Percentiles rank a stretch among this genome's conserved stretches.
phyloP scores from a whole-genome alignment of 2,329 filamentous ascomycete genomes.

The Albophoma yamanashiensis region DNA sequence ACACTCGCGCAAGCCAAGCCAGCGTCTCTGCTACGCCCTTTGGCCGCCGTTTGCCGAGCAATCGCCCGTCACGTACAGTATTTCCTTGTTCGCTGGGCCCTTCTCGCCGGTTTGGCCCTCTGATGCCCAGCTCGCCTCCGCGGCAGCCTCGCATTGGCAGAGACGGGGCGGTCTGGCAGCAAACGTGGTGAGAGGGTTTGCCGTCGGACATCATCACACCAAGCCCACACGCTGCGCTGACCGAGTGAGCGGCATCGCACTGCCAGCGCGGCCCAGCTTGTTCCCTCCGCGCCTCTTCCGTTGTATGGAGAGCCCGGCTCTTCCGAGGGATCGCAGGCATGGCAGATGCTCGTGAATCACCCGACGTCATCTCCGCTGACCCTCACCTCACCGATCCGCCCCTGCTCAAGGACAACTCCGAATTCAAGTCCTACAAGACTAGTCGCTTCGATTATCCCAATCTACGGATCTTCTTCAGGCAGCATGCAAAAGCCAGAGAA shows the following conservation, averaged over 20 bases:
- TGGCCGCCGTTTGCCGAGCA: neutral
- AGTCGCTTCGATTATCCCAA: conserved; percentile 58
- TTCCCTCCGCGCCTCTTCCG: neutral
- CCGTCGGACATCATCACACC: neutral
- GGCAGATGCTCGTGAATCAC: neutral
- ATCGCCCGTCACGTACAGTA: too few species aligned
- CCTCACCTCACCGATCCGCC: conserved; percentile 57
- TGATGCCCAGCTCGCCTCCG: neutral
- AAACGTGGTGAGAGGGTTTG: neutral
- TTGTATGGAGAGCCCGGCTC: neutral
- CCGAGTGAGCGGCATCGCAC: neutral
- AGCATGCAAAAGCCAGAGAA: conserved; percentile 73
- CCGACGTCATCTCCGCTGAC: conserved; percentile 11
- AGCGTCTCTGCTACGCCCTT: neutral
- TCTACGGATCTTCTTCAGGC: conserved; percentile 73
- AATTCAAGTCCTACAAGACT: conserved; percentile 62
- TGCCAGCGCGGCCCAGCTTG: neutral
- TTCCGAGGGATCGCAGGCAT: neutral
- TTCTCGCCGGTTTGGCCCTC: neutral
- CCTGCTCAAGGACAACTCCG: conserved; percentile 69
- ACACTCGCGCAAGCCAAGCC: neutral
- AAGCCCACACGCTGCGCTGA: neutral
- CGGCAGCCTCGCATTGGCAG: neutral
- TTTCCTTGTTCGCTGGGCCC: neutral
- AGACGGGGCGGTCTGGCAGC: neutral